Evolutionary conservation across 2,329 filamentous ascomycete genomes (phyloP), one percentile per base, ranked within the genome.

Genomic region (Aspergillus fumigatus): DNA sequence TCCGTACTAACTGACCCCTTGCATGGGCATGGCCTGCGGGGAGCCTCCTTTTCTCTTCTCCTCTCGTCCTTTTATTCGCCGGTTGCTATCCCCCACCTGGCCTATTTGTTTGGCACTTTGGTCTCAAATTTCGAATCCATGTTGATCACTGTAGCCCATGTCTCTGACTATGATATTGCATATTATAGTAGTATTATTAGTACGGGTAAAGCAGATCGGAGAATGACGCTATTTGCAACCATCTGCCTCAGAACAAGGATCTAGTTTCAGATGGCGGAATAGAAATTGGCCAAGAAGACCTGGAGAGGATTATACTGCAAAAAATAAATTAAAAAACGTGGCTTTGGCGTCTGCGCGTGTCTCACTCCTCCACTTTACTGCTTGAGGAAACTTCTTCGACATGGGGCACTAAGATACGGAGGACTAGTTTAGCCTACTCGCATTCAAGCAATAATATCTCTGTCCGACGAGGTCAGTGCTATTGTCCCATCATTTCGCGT

Each of bases 311-410:
- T 23, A 45, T 45, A 14, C 9, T 5, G 3, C 2, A 47, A 23
- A 25, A 47, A 47, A 25, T 26, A 47, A 26, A 52, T 55, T 50
- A 27, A 23, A 32, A 56, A 60, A 60, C 59, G 59, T 60, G 59
- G 59, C 53, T 53, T 50, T 60, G 56, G 56, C 54, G 50, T 49
- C 59, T 60, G 53, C 50, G 56, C 54, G 52, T 56, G 59, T 59
- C 53, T 52, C 48, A 56, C 21, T 23, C 43, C 43, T 47, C 51
- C 47, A 52, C 48, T 50, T 48, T 56, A 48, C 54, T 47, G 56
- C 56, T 60, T 60, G 56, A 53, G 56, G 59, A 56, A 59, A 59
- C 56, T 58, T 54, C 56, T 53, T 56, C 56, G 53, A 56, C 41
- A 48, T 48, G n/a, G 48, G 51, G 43, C 51, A 53, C 35, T 9